These are phyloP conservation scores for Fusarium lyarnte DNA, from an alignment of 2,329 filamentous ascomycete species.

Conservation along the genomic window DNA sequence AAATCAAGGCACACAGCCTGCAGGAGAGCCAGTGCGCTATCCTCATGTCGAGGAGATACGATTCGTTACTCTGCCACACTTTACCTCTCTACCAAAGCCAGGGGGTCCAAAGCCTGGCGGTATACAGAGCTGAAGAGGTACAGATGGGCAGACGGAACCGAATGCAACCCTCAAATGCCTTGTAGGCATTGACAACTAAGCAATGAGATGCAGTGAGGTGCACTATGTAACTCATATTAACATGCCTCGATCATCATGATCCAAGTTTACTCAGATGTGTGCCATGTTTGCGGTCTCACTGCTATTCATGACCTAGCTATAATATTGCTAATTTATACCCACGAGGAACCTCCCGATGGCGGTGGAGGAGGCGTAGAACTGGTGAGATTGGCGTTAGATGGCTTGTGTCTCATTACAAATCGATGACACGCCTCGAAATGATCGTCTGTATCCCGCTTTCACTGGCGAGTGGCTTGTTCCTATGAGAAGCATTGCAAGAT, in stretches of 20 bases:
- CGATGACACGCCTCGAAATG: background rate
- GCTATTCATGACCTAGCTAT: background rate
- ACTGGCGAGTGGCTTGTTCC: background rate
- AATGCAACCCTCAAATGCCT: conserved; percentile 6
- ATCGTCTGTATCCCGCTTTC: background rate
- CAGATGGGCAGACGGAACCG: conserved; percentile 19
- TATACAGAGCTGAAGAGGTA: conserved; percentile 33
- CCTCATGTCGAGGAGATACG: conserved; percentile 15
- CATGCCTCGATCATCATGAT: conserved; percentile 4
- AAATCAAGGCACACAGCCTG: conserved; percentile 18
- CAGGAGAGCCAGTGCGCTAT: conserved; percentile 1
- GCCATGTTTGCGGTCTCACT: conserved; percentile 20
- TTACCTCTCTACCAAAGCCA: conserved; percentile 4
- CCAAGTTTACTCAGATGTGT: conserved; percentile 2
- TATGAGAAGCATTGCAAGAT: background rate
- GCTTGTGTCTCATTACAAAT: background rate
- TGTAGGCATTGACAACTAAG: conserved; percentile 22
- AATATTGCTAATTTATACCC: background rate
- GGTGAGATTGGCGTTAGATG: background rate
- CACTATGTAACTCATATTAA: conserved; percentile 15
- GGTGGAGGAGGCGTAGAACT: conserved; percentile 19
- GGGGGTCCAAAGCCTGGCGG: conserved; percentile 30
- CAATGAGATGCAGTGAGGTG: conserved; percentile 26
- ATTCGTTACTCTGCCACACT: conserved; percentile 28
- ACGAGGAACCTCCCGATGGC: conserved; percentile 19